These are phyloP conservation scores for Fusarium scirpi DNA, from an alignment of 2,329 filamentous ascomycete species.

Conservation along the genomic window DNA sequence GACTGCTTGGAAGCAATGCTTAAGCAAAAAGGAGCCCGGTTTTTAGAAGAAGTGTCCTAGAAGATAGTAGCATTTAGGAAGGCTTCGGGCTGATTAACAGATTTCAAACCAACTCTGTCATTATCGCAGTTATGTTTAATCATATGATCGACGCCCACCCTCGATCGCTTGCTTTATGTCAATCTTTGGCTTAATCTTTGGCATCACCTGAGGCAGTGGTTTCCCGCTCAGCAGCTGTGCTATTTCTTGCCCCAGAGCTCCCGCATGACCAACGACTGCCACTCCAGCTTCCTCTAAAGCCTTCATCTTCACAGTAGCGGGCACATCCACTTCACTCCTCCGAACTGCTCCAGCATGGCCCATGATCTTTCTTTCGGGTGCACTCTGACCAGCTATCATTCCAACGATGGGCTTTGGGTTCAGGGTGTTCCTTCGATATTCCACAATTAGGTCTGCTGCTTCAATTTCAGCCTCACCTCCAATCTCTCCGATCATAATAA, in stretches of 20 bases:
- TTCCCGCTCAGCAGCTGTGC: background rate
- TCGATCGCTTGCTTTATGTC: background rate
- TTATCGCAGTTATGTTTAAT: background rate
- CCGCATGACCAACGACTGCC: constrained; percentile 45
- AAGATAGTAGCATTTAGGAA: background rate
- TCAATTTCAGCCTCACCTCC: constrained; percentile 77
- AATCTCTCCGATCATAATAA: constrained; percentile 79
- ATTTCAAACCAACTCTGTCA: background rate
- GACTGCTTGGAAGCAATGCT: background rate
- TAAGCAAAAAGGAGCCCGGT: background rate
- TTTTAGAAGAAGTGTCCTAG: background rate
- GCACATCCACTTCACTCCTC: constrained; percentile 44
- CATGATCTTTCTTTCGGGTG: constrained; percentile 72
- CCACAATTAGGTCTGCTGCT: constrained; percentile 77
- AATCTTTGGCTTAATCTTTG: background rate
- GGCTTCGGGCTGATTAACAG: background rate
- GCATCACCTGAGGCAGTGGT: background rate
- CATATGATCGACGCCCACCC: background rate
- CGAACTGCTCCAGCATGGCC: constrained; percentile 77
- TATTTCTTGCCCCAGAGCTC: background rate
- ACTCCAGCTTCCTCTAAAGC: constrained; percentile 54
- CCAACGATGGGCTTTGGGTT: constrained; percentile 74
- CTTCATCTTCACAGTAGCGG: constrained; percentile 48
- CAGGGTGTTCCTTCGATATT: constrained; percentile 66
- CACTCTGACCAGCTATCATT: constrained; percentile 73